These are phyloP conservation scores for Aspergillus biplanus DNA, from an alignment of 495 filamentous ascomycete species.

Conservation along the genomic window DNA sequence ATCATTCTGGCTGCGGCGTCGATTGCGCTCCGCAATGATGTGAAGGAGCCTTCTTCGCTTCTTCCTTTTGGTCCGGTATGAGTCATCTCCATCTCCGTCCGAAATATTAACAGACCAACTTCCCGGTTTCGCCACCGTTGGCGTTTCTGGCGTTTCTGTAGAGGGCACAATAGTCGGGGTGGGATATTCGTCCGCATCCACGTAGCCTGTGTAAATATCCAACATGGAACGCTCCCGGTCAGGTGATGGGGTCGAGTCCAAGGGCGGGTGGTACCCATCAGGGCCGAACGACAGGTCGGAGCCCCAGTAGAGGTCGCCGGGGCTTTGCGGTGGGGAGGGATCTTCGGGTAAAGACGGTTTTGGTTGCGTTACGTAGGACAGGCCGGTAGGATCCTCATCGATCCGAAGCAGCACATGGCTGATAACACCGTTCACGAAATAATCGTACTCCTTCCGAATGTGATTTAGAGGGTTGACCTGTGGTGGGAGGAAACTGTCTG, in stretches of 20 bases:
- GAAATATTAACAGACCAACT: neutral
- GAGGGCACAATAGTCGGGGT: neutral
- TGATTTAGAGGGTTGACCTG: neutral
- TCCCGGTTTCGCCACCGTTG: neutral
- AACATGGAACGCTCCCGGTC: neutral
- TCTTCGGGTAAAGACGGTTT: neutral
- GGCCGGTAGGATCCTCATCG: constrained; percentile 2
- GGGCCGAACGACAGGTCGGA: constrained; percentile 19
- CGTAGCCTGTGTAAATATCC: constrained; percentile 1
- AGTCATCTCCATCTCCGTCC: neutral
- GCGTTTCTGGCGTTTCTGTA: neutral
- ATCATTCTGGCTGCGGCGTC: constrained; percentile 17
- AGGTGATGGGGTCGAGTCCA: neutral
- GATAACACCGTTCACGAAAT: constrained; percentile 12
- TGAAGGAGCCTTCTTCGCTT: constrained; percentile 17
- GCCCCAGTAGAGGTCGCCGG: constrained; percentile 11
- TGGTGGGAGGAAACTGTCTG: neutral
- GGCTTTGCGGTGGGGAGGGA: neutral
- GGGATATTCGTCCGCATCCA: neutral
- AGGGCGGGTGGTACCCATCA: constrained; percentile 6
- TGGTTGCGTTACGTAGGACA: neutral
- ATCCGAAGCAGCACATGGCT: constrained; percentile 10
- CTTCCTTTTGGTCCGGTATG: constrained; percentile 8
- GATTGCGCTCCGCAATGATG: constrained; percentile 20
- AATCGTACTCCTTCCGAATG: constrained; percentile 11